Evolutionary conservation across 352 stramenopile genomes (phyloP).

Genomic region (Phytophthora sp.): DNA sequence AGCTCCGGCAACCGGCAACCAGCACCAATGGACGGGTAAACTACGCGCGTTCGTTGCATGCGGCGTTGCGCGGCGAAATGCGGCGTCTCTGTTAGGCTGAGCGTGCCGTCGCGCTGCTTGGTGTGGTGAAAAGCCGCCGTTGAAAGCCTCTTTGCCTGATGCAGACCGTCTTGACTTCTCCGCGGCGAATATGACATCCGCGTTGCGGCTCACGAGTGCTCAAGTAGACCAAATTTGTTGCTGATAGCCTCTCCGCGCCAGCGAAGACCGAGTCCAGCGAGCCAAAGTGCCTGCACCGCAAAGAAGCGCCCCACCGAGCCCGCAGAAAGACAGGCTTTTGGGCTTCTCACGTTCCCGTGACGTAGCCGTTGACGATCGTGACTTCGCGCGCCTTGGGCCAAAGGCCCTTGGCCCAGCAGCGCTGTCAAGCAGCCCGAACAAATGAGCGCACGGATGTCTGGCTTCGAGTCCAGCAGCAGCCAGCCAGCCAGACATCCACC

Average conservation of each 20-base stretch:
- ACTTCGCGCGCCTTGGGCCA: too few relatives aligned
- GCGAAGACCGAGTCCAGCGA: background rate
- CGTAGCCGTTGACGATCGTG: too few relatives aligned
- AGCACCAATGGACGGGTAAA: too few relatives aligned
- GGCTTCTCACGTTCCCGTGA: slow-evolving; percentile 7
- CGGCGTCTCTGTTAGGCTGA: slow-evolving; percentile 9
- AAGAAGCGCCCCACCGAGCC: slow-evolving; percentile 24
- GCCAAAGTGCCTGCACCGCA: slow-evolving; percentile 6
- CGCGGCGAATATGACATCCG: slow-evolving; percentile 1
- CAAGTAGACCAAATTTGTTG: too few relatives aligned
- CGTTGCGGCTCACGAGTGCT: background rate
- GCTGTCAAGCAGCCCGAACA: slow-evolving; percentile 1
- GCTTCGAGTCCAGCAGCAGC: slow-evolving; percentile 13
- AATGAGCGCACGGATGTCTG: slow-evolving; percentile 11
- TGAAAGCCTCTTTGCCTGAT: slow-evolving; percentile 10
- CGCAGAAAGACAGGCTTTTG: slow-evolving; percentile 19
- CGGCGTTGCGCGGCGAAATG: slow-evolving; percentile 15
- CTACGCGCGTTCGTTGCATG: slow-evolving; percentile 7
- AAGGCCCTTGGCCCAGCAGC: too few relatives aligned
- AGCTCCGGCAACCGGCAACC: background rate
- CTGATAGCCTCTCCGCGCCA: too few relatives aligned
- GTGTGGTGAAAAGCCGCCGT: slow-evolving; percentile 14
- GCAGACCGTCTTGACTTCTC: slow-evolving; percentile 18
- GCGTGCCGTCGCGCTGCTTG: slow-evolving; percentile 12
- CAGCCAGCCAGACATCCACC: too few relatives aligned